These are phyloP conservation scores for Achaetomiella virescens DNA, from an alignment of 495 filamentous ascomycete genomes.

Conservation along the genomic window DNA sequence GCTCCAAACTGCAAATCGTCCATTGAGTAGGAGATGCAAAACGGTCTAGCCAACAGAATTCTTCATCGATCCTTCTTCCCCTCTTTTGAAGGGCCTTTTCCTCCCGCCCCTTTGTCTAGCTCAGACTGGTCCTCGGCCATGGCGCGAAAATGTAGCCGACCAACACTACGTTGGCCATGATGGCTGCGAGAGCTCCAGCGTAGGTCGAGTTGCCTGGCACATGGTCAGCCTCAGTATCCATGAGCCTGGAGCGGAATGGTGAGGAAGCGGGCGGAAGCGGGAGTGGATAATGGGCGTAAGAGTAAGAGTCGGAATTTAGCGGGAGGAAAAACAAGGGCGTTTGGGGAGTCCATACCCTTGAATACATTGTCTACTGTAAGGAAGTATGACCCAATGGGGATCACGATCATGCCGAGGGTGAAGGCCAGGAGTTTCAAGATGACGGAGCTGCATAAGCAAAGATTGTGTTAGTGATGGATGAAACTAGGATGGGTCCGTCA, in stretches of 20 bases:
- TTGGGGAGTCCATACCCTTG: constrained; percentile 51
- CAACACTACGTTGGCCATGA: constrained; percentile 86
- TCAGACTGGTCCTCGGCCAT: constrained; percentile 82
- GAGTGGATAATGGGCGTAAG: neutral
- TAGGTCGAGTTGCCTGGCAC: constrained; percentile 73
- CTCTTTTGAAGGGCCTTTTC: constrained; percentile 31
- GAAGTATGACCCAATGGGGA: constrained; percentile 84
- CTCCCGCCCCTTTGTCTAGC: constrained; percentile 41
- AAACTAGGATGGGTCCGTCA: neutral
- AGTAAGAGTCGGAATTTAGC: neutral
- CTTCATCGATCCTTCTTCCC: constrained; percentile 54
- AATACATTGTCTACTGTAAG: constrained; percentile 70
- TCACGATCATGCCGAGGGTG: constrained; percentile 80
- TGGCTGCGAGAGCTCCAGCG: constrained; percentile 75
- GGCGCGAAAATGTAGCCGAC: constrained; percentile 83
- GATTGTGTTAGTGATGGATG: constrained; percentile 13
- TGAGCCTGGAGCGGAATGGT: neutral
- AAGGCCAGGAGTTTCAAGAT: constrained; percentile 86
- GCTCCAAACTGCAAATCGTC: no score
- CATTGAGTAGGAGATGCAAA: neutral
- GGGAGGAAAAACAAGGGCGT: neutral
- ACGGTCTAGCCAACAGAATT: neutral
- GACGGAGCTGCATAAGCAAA: constrained; percentile 61
- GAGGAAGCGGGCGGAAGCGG: neutral
- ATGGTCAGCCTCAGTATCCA: neutral